Percentiles rank a stretch among this genome's conserved stretches.
Evolutionary conservation across 768 basidiomycete genomes (phyloP).

Genomic region (Termitomyces sp.): DNA sequence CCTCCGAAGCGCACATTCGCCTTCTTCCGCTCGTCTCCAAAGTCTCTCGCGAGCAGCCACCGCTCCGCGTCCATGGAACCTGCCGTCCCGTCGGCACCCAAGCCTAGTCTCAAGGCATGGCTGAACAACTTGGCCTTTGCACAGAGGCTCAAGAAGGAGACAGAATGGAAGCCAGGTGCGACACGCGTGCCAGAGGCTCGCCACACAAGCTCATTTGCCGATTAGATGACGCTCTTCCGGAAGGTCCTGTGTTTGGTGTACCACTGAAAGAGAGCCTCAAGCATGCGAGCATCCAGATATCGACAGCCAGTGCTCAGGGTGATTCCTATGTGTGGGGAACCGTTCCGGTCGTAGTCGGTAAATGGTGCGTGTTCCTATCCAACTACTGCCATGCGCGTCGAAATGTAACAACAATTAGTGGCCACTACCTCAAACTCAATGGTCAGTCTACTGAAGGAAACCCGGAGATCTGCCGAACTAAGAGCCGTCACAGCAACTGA

Average conservation of each 20-base stretch:
- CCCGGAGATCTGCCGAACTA: neutral
- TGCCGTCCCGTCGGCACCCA: slow-evolving; percentile 32
- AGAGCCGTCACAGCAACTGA: slow-evolving; percentile 61
- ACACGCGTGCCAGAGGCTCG: slow-evolving; percentile 4
- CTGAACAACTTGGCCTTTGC: slow-evolving; percentile 72
- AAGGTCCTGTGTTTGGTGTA: slow-evolving; percentile 67
- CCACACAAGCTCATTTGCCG: neutral
- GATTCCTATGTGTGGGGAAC: slow-evolving; percentile 89
- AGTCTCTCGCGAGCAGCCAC: slow-evolving; percentile 4
- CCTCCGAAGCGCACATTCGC: slow-evolving; percentile 10
- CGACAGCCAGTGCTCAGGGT: slow-evolving; percentile 78
- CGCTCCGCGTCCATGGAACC: slow-evolving; percentile 8
- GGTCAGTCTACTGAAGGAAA: slow-evolving; percentile 39
- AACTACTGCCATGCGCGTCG: slow-evolving; percentile 2
- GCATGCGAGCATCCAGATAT: slow-evolving; percentile 91
- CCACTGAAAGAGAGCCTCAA: slow-evolving; percentile 79
- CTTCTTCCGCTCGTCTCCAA: slow-evolving; percentile 11
- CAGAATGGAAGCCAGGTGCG: slow-evolving; percentile 37
- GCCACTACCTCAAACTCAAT: slow-evolving; percentile 91
- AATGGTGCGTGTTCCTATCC: slow-evolving; percentile 61
- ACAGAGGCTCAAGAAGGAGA: slow-evolving; percentile 57
- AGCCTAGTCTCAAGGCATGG: slow-evolving; percentile 71
- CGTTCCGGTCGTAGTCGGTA: slow-evolving; percentile 96
- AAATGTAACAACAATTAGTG: slow-evolving; percentile 41
- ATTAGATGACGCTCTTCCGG: slow-evolving; percentile 5